Percentiles rank a stretch among this genome's conserved stretches.
These are phyloP conservation scores for Silene uniflora DNA, from an alignment of 148 eudicot genomes.

Conservation along the genomic window DNA sequence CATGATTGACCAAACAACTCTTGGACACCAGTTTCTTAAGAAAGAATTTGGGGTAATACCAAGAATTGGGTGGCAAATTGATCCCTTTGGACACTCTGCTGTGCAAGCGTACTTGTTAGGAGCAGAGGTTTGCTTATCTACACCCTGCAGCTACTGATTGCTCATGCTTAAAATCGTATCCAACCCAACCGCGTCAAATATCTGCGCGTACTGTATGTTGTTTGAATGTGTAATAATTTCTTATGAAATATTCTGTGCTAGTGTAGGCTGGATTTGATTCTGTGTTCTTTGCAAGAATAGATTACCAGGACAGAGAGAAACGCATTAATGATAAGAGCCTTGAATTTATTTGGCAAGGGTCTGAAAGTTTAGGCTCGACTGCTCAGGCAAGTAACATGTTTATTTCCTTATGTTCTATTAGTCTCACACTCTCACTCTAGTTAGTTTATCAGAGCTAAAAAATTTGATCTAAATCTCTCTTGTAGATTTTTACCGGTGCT, in stretches of 20 bases:
- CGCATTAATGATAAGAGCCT: constrained; percentile 76
- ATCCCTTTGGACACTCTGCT: constrained; percentile 99
- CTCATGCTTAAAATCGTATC: neutral
- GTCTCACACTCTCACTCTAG: neutral
- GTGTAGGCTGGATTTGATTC: constrained; percentile 96
- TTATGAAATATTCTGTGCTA: constrained; percentile 16
- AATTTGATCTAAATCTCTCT: constrained; percentile 9
- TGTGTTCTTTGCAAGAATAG: constrained; percentile 84
- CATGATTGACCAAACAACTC: constrained; percentile 97
- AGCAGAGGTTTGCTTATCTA: constrained; percentile 62
- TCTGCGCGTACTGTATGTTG: neutral
- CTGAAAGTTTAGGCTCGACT: constrained; percentile 72
- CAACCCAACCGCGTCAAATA: constrained; percentile 1
- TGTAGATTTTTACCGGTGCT: constrained; percentile 86
- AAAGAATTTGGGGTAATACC: constrained; percentile 78
- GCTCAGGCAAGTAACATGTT: constrained; percentile 50
- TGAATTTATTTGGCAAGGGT: constrained; percentile 93
- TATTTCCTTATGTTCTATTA: constrained; percentile 9
- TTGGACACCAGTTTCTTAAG: constrained; percentile 77
- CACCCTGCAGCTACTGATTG: neutral
- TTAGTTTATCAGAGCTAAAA: neutral
- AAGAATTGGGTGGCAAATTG: constrained; percentile 98
- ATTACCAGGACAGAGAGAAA: constrained; percentile 89
- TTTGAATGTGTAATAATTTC: neutral
- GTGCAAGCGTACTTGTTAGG: constrained; percentile 96